Base-by-base conservation (phyloP, 345 rosid species). In the Brassica rapa region DNA sequence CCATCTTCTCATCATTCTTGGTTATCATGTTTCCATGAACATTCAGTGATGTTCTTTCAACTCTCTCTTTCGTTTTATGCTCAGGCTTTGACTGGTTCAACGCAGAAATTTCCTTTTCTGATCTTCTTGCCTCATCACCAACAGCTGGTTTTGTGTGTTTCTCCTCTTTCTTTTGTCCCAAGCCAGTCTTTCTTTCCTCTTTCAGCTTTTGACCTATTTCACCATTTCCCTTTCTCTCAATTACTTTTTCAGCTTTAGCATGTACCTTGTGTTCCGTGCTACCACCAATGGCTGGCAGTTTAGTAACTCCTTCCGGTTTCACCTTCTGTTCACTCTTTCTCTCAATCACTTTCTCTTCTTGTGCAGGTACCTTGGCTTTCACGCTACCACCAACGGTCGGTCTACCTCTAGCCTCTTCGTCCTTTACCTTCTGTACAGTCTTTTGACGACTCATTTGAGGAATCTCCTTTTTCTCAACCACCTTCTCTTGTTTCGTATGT, bases 391-490 rank as follows among this genome's bases (percentile, higher is more conserved):
- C 55, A 67, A 8, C 2, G 2, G 5, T 65, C 1, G 73, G 43
- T 71, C 35, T 61, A 15, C 49, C 24, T 60, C 9, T 68, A 33
- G 27, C 65, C 32, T 68, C 78, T 37, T 79, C 59, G 12, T 73
- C 78, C 71, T 79, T 68, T 4, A 63, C 3, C 29, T 62, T 74
- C 19, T 68, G 60, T 32, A 5, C 61, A 23, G 4, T 37, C 62
- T 39, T 74, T 25, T 39, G 49, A 10, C 27, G 71, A 68, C 66
- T 65, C 60, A n/a, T 12, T 23, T 72, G 63, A 78, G 15, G 15
- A 43, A 23, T 9, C 30, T 79, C 73, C 65, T 73, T 79, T 79
- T 49, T 72, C 56, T 72, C 77, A 66, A 66, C 55, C 16, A 46
- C 24, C 8, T 66, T 72, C 56, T 72, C 77, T 66, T 73, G 78